phyloP scores from a whole-genome alignment of 1,284 basidiomycete genomes.

The Agaricales sp. region DNA sequence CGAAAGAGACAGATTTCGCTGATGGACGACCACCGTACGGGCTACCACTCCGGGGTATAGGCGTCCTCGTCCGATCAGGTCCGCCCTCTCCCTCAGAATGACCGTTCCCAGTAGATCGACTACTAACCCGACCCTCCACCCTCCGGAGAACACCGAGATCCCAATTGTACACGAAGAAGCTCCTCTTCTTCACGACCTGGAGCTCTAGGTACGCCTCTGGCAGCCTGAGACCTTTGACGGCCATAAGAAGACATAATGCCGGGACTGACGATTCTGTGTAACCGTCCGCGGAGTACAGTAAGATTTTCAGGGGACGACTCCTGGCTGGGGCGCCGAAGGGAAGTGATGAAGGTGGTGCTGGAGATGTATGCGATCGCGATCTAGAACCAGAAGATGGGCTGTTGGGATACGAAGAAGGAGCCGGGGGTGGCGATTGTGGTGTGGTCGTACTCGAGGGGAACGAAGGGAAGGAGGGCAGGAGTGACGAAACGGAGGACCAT shows the following conservation, averaged over 20 bases:
- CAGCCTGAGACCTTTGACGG: slow-evolving; percentile 53
- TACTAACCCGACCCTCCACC: slow-evolving; percentile 40
- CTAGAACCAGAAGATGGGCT: slow-evolving; percentile 4
- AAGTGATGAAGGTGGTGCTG: slow-evolving; percentile 12
- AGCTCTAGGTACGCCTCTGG: slow-evolving; percentile 88
- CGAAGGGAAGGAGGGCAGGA: slow-evolving; percentile 20
- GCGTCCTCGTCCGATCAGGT: slow-evolving; percentile 3
- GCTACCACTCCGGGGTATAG: slow-evolving; percentile 8
- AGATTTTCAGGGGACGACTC: slow-evolving; percentile 57
- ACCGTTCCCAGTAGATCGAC: not conserved
- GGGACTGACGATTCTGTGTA: slow-evolving; percentile 89
- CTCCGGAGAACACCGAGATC: slow-evolving; percentile 73
- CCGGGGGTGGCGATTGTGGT: slow-evolving; percentile 18
- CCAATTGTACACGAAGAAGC: slow-evolving; percentile 86
- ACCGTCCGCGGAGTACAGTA: slow-evolving; percentile 72
- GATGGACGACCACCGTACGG: slow-evolving; percentile 24
- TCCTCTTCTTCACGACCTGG: slow-evolving; percentile 62
- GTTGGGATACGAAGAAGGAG: slow-evolving; percentile 7
- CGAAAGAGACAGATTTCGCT: slow-evolving; percentile 42
- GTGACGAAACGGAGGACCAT: slow-evolving; percentile 28
- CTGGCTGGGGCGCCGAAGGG: slow-evolving; percentile 15
- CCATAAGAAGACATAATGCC: slow-evolving; percentile 86
- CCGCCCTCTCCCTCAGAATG: not conserved
- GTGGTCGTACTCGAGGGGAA: not conserved
- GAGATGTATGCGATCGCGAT: slow-evolving; percentile 9